These are phyloP conservation scores for Pterulicium gracile DNA, from an alignment of 1,284 basidiomycete genomes.

Conservation along the genomic window DNA sequence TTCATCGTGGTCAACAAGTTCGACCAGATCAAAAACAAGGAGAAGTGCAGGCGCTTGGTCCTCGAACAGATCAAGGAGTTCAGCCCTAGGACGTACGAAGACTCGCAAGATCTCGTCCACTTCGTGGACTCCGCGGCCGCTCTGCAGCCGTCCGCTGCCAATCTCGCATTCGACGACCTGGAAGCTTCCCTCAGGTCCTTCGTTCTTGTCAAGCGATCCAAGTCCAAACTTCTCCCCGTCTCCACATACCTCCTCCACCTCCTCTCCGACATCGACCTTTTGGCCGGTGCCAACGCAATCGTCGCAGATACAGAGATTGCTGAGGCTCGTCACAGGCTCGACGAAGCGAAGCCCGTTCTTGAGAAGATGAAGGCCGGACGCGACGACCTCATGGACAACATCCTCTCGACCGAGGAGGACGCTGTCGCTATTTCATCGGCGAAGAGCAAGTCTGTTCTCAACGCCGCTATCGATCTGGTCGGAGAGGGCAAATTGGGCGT, in stretches of 20 bases:
- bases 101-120: constrained; percentile 91
- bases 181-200: constrained; percentile 93
- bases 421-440: constrained; percentile 47
- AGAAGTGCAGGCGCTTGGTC: constrained; percentile 82
- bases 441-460: constrained; percentile 52
- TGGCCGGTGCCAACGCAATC: constrained; percentile 80
- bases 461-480: constrained; percentile 69
- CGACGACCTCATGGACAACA: constrained; percentile 66
- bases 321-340: constrained; percentile 63
- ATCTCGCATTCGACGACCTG: constrained; percentile 74
- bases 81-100: constrained; percentile 85
- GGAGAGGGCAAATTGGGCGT: constrained; percentile 65
- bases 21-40: constrained; percentile 93
- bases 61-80: constrained; percentile 93
- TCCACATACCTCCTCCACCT: constrained; percentile 89
- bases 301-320: constrained; percentile 78
- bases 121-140: constrained; percentile 89
- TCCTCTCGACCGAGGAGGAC: constrained; percentile 77
- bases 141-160: constrained; percentile 51
- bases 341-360: constrained; percentile 69
- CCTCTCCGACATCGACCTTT: constrained; percentile 80
- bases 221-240: constrained; percentile 94
- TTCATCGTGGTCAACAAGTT: constrained; percentile 99
- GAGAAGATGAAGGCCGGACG: constrained; percentile 77
- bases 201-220: constrained; percentile 89